A percentile compares a stretch with the other conserved stretches of the same genome.
phyloP scores from a whole-genome alignment of 192 early-diverging fungal species.

The Linnemannia elongata region DNA sequence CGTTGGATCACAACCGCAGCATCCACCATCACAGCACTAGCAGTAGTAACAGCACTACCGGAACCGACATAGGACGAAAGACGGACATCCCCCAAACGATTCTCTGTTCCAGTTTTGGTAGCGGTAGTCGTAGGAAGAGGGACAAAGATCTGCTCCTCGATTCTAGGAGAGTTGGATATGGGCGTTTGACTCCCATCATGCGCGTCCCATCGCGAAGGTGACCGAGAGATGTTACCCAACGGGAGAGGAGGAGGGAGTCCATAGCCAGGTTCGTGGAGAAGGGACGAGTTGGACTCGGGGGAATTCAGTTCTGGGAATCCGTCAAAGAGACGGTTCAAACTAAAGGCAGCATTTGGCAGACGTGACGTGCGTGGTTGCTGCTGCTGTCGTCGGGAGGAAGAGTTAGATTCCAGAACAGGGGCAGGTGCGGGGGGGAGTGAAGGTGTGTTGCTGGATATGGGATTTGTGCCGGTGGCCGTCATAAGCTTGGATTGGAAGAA shows the following conservation, averaged over 20 bases:
- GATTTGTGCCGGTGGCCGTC: not conserved
- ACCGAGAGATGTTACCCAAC: not conserved
- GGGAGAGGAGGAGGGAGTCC: not conserved
- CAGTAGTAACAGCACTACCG: no score
- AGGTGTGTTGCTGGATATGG: not conserved
- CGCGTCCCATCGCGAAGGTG: conserved; percentile 27
- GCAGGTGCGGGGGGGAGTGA: conserved; percentile 18
- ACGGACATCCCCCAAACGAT: not conserved
- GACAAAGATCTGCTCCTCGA: conserved; percentile 7
- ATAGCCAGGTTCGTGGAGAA: not conserved
- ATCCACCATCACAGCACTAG: not conserved
- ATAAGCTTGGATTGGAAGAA: not conserved
- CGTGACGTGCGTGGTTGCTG: conserved; percentile 22
- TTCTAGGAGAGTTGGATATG: conserved; percentile 37
- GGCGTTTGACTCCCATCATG: conserved; percentile 20
- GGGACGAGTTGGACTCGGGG: not conserved
- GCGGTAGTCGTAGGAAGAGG: not conserved
- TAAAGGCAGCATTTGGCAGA: conserved; percentile 20
- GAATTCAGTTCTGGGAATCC: conserved; percentile 29
- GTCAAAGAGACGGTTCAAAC: conserved; percentile 17
- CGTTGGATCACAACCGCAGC: conserved; percentile 52
- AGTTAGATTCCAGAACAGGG: conserved; percentile 47
- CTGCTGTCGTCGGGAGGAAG: conserved; percentile 28
- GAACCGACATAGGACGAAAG: not conserved
- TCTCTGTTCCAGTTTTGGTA: conserved; percentile 6